These are phyloP conservation scores for Populus trichocarpa DNA, from an alignment of 441 rosid genomes.

Conservation along the genomic window DNA sequence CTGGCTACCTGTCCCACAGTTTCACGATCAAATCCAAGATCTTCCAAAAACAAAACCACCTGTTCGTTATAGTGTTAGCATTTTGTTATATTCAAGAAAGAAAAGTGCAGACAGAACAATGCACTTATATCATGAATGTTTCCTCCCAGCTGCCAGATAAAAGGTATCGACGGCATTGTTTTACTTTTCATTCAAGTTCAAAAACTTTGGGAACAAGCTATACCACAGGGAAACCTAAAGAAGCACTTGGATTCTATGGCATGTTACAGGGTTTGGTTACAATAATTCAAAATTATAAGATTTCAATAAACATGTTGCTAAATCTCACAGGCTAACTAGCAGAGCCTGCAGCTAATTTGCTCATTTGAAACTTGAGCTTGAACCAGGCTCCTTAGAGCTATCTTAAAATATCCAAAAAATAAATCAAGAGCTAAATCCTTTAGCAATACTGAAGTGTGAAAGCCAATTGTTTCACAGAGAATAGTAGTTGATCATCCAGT, in stretches of 20 bases:
- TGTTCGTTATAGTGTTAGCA: conserved; percentile 23
- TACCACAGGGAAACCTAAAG: not conserved
- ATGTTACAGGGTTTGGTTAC: not conserved
- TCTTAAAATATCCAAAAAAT: not conserved
- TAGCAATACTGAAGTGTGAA: not conserved
- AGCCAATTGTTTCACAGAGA: not conserved
- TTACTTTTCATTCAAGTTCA: not conserved
- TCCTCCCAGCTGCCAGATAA: not conserved
- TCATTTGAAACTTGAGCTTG: not conserved
- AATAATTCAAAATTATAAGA: not conserved
- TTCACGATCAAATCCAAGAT: conserved; percentile 59
- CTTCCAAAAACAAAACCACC: conserved; percentile 65
- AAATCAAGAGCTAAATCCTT: not conserved
- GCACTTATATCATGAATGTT: not conserved
- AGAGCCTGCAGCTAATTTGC: not conserved
- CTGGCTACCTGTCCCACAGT: conserved; percentile 51
- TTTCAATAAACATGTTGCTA: not conserved
- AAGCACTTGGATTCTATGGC: not conserved
- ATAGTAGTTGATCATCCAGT: not conserved
- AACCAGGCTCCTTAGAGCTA: not conserved
- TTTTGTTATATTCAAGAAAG: not conserved
- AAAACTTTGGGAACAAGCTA: not conserved
- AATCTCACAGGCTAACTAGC: not conserved
- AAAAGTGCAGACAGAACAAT: not conserved
- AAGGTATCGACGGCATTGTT: not conserved